Evolutionary conservation across 306 rosid species (phyloP).

Genomic region (Aeschynomene evenia): DNA sequence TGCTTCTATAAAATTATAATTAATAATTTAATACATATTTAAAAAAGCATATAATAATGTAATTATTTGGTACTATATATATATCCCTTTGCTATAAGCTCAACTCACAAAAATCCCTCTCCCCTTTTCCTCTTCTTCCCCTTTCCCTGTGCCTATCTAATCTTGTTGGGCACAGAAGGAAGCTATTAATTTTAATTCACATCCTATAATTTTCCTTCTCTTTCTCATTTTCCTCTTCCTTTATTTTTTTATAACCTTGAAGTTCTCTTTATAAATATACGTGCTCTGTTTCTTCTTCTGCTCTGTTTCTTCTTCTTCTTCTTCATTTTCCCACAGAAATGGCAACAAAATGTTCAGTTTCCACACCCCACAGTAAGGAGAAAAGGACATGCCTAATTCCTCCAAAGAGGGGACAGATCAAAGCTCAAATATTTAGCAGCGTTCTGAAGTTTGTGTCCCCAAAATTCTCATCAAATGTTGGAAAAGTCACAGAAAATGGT

Average conservation of each 20-base stretch:
- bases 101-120: background rate
- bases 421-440: conserved; percentile 37
- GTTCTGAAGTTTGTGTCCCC: conserved; percentile 25
- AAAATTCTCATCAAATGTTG: conserved; percentile 18
- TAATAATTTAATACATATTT: too few species aligned
- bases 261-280: background rate
- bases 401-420: conserved; percentile 39
- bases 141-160: background rate
- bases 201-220: background rate
- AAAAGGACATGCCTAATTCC: conserved; percentile 24
- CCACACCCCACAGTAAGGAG: background rate
- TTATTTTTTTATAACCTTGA: background rate
- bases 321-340: background rate
- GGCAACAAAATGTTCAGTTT: background rate
- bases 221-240: background rate
- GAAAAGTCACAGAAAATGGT: background rate
- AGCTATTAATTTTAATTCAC: background rate
- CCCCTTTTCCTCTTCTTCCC: background rate
- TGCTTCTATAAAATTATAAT: too few species aligned
- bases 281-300: background rate
- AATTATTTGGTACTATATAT: background rate
- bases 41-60: too few species aligned
- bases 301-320: background rate
- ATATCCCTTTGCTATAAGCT: background rate
- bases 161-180: background rate